Percentiles rank a stretch among this genome's conserved stretches.
phyloP scores from a whole-genome alignment of 129 eudicot genomes.

The Lactuca saligna region DNA sequence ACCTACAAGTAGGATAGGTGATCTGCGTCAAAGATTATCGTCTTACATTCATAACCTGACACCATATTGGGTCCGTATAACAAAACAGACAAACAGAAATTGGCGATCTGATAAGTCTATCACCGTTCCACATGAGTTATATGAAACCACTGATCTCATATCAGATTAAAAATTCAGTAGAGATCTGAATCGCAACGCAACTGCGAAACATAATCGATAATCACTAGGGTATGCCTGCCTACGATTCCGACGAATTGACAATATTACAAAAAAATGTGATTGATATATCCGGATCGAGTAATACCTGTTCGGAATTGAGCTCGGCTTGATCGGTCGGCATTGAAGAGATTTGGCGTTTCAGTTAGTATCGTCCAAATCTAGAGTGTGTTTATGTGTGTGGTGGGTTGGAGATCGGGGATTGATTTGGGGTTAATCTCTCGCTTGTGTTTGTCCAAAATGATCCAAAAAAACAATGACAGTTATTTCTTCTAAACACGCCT shows the following conservation, averaged over 20 bases:
- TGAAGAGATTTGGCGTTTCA: conserved; percentile 15
- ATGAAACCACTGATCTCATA: background rate
- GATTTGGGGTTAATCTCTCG: conserved; percentile 19
- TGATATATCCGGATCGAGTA: background rate
- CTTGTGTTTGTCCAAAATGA: conserved; percentile 28
- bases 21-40: background rate
- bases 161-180: conserved; percentile 17
- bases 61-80: conserved; percentile 11
- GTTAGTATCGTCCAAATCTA: conserved; percentile 22
- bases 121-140: background rate
- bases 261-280: conserved; percentile 5
- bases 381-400: conserved; percentile 18
- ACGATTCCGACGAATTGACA: conserved; percentile 19
- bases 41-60: conserved; percentile 12
- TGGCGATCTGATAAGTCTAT: conserved; percentile 15
- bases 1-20: background rate
- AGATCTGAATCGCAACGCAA: conserved; percentile 16
- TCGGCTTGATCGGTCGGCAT: conserved; percentile 68
- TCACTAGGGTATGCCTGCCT: conserved; percentile 16
- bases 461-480: conserved; percentile 14
- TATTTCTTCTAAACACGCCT: conserved; percentile 13
- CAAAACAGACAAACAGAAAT: conserved; percentile 2
- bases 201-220: background rate
- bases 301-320: conserved; percentile 66
- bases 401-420: conserved; percentile 28